Conservation (phyloP, 2,329 filamentous ascomycete species). For the Monosporascus sp. region DNA sequence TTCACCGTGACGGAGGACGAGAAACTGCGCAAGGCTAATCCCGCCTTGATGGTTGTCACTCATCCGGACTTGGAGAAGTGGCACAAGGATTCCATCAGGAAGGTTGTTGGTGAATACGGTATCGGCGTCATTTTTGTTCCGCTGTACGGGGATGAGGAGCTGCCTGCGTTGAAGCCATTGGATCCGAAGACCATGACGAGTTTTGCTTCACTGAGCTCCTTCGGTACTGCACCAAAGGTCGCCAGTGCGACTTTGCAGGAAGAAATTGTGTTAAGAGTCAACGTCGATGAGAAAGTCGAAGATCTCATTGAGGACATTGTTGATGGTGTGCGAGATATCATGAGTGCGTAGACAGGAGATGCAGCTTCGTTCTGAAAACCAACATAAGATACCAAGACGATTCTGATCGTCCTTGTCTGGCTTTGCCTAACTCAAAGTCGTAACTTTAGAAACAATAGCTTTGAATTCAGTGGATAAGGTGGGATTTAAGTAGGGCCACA, state of each 20-base stretch:
- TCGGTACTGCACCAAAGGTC: neutral
- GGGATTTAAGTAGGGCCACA: too few relatives aligned
- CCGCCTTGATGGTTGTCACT: constrained; percentile 24
- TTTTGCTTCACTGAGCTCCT: constrained; percentile 10
- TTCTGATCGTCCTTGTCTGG: too few relatives aligned
- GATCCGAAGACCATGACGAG: constrained; percentile 21
- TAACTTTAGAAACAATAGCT: too few relatives aligned
- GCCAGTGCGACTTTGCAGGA: constrained; percentile 10
- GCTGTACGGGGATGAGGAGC: constrained; percentile 17
- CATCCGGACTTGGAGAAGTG: constrained; percentile 25
- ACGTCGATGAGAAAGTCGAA: constrained; percentile 16
- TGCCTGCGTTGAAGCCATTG: constrained; percentile 20
- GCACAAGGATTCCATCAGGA: constrained; percentile 22
- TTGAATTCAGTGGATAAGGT: too few relatives aligned
- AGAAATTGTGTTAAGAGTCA: constrained; percentile 17
- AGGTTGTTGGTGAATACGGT: constrained; percentile 20
- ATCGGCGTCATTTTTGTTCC: constrained; percentile 27
- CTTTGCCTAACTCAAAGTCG: too few relatives aligned
- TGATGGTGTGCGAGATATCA: constrained; percentile 11
- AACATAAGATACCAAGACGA: too few relatives aligned
- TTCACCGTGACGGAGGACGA: constrained; percentile 12
- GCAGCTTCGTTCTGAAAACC: too few relatives aligned
- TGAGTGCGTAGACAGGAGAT: neutral
- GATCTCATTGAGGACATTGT: constrained; percentile 17
- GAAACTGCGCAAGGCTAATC: constrained; percentile 15